Evolutionary conservation across 2,329 filamentous ascomycete genomes (phyloP), one percentile per base, ranked within the genome.

Genomic region (Colletotrichum higginsianum): DNA sequence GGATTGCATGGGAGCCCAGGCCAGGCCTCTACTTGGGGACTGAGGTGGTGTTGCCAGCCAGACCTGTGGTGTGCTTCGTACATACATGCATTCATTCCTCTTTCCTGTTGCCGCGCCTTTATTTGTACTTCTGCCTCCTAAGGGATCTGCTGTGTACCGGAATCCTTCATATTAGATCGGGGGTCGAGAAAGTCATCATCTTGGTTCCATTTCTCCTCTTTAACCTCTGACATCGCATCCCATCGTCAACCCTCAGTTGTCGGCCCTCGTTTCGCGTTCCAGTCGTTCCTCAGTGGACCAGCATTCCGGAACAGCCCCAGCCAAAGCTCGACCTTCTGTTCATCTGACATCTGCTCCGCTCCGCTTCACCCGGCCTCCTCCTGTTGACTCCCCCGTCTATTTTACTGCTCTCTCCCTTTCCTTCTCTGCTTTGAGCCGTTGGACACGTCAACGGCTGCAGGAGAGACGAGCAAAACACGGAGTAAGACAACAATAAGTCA

Each of bases 1-100:
- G 35, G 66, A 46, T 63, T 63, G 65, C 68, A 71, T 71, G 68
- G 66, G 50, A 50, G 23, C 58, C 65, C 53, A 56, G 40, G 58
- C 53, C 44, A 35, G 30, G 30, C 30, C 30, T 35, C 30, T 35
- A 35, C 21, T 21, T 35, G 35, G 56, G 23, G 57, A 62, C 46
- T 35, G 21, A 30, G 23, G 9, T 47, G 52, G 52, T 50, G 13
- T 2, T 52, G 21, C 23, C 26, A 23, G 23, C 23, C 26, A 23
- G 23, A 49, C 15, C 44, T 44, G 49, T 67, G 63, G 66, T 66
- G 63, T 61, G 35, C 55, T 35, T 35, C 8, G 30, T 35, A 35
- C 8, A 30, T 30, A 30, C 30, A 35, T 9, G 11, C 30, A 26
- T 26, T 3, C 26, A 23, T 40, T 44, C 1, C 26, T 38, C 30